Evolutionary conservation across 257 asterid genomes (phyloP).

Genomic region (Catharanthus roseus): DNA sequence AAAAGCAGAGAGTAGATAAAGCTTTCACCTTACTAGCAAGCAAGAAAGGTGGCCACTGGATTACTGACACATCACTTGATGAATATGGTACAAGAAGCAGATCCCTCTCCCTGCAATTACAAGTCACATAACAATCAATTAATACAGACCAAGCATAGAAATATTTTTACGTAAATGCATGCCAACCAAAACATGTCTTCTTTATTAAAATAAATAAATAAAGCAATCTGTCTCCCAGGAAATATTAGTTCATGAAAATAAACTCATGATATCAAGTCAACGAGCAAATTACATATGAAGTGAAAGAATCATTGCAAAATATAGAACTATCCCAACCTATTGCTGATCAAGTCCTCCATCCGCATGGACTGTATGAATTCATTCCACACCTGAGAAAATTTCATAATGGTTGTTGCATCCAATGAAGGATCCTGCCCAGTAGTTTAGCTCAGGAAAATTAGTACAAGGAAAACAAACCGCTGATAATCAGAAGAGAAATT

Average conservation of each 20-base stretch:
- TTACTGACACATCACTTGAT: conserved; percentile 76
- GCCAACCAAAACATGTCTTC: background rate
- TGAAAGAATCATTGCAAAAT: background rate
- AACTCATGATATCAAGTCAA: conserved; percentile 11
- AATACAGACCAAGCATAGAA: background rate
- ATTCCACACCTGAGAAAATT: conserved; percentile 99
- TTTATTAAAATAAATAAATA: background rate
- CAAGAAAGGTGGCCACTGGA: conserved; percentile 99
- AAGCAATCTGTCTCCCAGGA: background rate
- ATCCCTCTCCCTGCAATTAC: conserved; percentile 67
- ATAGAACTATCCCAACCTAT: conserved; percentile 43
- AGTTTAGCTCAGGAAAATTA: conserved; percentile 3
- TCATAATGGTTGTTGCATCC: conserved; percentile 75
- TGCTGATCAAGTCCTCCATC: conserved; percentile 86
- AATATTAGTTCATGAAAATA: background rate
- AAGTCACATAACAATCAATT: conserved; percentile 13
- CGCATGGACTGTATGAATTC: conserved; percentile 92
- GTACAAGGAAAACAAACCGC: background rate
- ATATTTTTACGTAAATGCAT: conserved; percentile 1
- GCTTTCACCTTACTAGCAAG: conserved; percentile 90
- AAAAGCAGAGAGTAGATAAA: conserved; percentile 14
- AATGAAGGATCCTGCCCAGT: conserved; percentile 53
- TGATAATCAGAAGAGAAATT: background rate
- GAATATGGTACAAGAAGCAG: conserved; percentile 93
- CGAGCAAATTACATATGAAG: background rate